These are phyloP conservation scores for Thielaviopsis populi DNA, from an alignment of 2,329 filamentous ascomycete species.

Conservation along the genomic window DNA sequence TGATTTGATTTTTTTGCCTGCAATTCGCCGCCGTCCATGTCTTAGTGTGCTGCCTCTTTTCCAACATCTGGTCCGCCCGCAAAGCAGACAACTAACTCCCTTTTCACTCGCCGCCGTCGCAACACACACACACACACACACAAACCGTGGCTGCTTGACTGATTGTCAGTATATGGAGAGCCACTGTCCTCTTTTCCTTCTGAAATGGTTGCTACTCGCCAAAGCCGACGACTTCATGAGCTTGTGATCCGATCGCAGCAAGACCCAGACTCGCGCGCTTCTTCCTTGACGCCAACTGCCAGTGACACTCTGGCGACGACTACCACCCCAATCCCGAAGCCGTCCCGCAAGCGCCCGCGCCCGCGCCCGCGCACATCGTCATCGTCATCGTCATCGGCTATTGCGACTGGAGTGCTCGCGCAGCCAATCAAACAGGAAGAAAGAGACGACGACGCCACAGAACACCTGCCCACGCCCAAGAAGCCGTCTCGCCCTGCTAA, in stretches of 20 bases:
- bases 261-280: not conserved
- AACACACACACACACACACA: too few relatives aligned
- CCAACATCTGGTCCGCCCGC: too few relatives aligned
- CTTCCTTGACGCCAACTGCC: too few relatives aligned
- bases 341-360: not conserved
- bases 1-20: not conserved
- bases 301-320: not conserved
- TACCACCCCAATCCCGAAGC: not conserved
- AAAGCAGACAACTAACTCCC: not conserved
- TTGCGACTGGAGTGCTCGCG: not conserved
- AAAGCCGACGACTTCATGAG: not conserved
- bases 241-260: not conserved
- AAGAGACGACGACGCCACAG: not conserved
- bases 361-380: too few relatives aligned
- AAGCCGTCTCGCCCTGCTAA: not conserved
- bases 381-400: not conserved
- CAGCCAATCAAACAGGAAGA: not conserved
- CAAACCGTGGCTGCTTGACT: too few relatives aligned
- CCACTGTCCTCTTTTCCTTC: not conserved
- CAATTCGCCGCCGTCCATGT: not conserved
- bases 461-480: not conserved
- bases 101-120: not conserved
- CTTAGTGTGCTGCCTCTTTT: constrained; percentile 5
- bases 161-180: too few relatives aligned
- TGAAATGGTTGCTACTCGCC: constrained; percentile 4